These are phyloP conservation scores for Yamadazyma mexicana DNA, from an alignment of 1,139 yeast species.

Conservation along the genomic window DNA sequence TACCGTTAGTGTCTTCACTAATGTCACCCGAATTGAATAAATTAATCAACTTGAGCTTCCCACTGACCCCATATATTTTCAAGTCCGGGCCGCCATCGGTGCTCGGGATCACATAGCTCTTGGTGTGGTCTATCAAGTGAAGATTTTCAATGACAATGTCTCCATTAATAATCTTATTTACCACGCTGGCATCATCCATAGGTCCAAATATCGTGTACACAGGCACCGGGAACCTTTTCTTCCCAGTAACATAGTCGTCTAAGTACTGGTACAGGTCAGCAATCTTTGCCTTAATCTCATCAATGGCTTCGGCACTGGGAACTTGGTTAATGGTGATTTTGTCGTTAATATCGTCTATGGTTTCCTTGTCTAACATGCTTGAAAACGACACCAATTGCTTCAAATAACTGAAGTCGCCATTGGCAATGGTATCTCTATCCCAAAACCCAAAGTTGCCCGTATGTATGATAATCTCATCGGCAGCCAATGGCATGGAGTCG, in stretches of 20 bases:
- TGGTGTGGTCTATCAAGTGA: constrained; percentile 59
- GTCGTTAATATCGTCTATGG: constrained; percentile 47
- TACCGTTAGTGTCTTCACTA: constrained; percentile 15
- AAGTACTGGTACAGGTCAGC: constrained; percentile 55
- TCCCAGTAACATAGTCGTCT: constrained; percentile 50
- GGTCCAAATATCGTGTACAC: constrained; percentile 78
- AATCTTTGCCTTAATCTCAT: constrained; percentile 39
- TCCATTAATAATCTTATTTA: constrained; percentile 60
- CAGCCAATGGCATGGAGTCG: constrained; percentile 15
- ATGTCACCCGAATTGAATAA: constrained; percentile 65
- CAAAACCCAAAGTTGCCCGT: constrained; percentile 83
- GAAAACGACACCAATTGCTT: constrained; percentile 72
- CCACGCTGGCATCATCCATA: constrained; percentile 68
- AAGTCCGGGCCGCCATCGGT: constrained; percentile 42
- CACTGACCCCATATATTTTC: constrained; percentile 70
- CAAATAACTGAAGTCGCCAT: constrained; percentile 54
- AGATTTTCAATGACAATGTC: constrained; percentile 56
- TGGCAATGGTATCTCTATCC: constrained; percentile 54
- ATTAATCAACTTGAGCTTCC: constrained; percentile 64
- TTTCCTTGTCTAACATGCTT: constrained; percentile 51
- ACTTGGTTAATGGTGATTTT: constrained; percentile 37
- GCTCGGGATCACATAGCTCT: constrained; percentile 34
- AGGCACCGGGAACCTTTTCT: constrained; percentile 51
- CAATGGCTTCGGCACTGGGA: constrained; percentile 17
- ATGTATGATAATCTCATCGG: constrained; percentile 49